Evolutionary conservation across 495 filamentous ascomycete genomes (phyloP), one percentile per base, ranked within the genome.

Genomic region (Penicillium canescens): DNA sequence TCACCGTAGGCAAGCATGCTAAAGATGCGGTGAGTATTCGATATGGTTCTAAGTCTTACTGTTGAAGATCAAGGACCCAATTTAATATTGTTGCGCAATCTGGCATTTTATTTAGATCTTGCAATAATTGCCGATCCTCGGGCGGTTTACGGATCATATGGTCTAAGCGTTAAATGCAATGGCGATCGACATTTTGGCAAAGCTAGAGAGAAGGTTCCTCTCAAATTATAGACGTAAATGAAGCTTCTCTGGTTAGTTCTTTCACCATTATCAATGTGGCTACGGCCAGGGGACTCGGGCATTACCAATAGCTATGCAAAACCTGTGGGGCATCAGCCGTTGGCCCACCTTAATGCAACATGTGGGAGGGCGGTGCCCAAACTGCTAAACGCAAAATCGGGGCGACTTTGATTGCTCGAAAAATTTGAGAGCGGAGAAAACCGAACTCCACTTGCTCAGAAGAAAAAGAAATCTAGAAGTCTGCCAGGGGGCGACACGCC

Each of bases 141-240:
- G 12, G 34, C 34, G 11, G 18, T 31, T 18, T 47, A 18, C 18
- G n/a, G 14, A 21, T 50, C 46, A 41, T 40, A 12, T 34, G 28
- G 38, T 42, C 48, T 42, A 14, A 42, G 48, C 48, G 21, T 41
- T 50, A 41, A 35, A 37, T 50, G 40, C 8, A 18, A 16, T 50
- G 18, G 12, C 48, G 48, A 35, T 50, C 48, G 14, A 6, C 28
- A 31, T 2, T 7, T 35, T 50, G 28, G 38, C 39, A 42, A 14
- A 34, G 28, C 23, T 10, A 6, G 5, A 16, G 9, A 10, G 1
- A 21, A 41, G 18, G 16, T 23, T 41, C 11, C 28, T 18, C 28
- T 31, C 28, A 31, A 31, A 31, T 4, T 7, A 31, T 31, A 31
- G 28, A 31, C 0, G 6, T 31, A 7, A 31, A 7, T 31, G 28